These are phyloP conservation scores for Cicer cuneatum DNA, from an alignment of 306 rosid species.

Conservation along the genomic window DNA sequence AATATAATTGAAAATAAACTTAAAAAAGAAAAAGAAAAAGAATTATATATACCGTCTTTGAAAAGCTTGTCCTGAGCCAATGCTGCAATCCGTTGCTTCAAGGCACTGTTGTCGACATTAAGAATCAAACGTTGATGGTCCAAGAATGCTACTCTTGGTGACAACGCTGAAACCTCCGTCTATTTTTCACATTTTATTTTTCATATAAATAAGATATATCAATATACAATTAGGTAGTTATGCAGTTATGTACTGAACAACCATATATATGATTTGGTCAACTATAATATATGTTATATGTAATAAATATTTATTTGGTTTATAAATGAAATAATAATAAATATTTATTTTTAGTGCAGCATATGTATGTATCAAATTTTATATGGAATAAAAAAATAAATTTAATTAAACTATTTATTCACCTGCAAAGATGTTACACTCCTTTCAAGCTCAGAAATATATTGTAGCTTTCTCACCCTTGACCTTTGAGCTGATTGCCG, in stretches of 20 bases:
- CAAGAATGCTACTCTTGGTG: slow-evolving; percentile 91
- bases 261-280: too few species aligned
- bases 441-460: slow-evolving; percentile 89
- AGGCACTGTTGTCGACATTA: slow-evolving; percentile 83
- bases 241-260: too few species aligned
- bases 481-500: slow-evolving; percentile 97
- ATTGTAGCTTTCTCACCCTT: slow-evolving; percentile 88
- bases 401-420: not conserved
- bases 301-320: too few species aligned
- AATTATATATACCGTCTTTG: slow-evolving; percentile 72
- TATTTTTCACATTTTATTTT: slow-evolving; percentile 44
- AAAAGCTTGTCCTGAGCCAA: slow-evolving; percentile 96
- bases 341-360: too few species aligned
- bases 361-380: not conserved
- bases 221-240: too few species aligned
- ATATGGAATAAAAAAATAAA: not conserved
- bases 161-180: slow-evolving; percentile 94
- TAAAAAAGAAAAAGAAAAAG: not conserved
- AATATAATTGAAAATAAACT: not conserved
- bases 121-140: slow-evolving; percentile 98
- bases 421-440: slow-evolving; percentile 93
- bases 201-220: not conserved
- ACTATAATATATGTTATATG: too few species aligned
- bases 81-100: slow-evolving; percentile 96
- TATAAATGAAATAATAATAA: too few species aligned